phyloP scores from a whole-genome alignment of 2,329 filamentous ascomycete species.

The Cordyceps fumosorosea region DNA sequence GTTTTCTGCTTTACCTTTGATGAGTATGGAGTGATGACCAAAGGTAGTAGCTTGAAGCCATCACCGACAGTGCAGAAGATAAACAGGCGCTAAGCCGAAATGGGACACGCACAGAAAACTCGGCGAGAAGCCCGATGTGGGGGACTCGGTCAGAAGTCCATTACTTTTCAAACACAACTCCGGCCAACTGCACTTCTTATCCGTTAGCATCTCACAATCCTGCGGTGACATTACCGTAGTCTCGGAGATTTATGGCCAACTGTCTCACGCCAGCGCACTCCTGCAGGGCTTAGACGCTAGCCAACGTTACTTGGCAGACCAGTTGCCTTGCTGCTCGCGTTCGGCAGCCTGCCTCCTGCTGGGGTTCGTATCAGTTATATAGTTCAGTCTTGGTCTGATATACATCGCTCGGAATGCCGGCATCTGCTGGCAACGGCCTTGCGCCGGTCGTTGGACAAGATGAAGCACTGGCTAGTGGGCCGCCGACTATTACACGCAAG shows the following conservation, averaged over 20 bases:
- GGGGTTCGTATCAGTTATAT: neutral
- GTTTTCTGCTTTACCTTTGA: too few species aligned
- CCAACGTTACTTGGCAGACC: neutral
- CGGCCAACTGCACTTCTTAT: neutral
- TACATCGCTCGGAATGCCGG: slow-evolving; percentile 7
- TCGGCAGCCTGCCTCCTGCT: neutral
- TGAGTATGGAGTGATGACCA: too few species aligned
- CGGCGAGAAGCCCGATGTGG: slow-evolving; percentile 4
- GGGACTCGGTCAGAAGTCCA: neutral
- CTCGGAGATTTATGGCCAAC: neutral
- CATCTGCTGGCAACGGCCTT: neutral
- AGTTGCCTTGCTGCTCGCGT: neutral
- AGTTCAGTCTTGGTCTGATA: neutral
- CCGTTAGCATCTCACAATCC: neutral
- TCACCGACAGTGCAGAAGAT: too few species aligned
- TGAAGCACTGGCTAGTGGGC: slow-evolving; percentile 1
- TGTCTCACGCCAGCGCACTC: neutral
- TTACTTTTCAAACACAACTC: neutral
- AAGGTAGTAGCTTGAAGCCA: too few species aligned
- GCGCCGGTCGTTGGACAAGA: neutral
- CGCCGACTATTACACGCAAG: slow-evolving; percentile 28
- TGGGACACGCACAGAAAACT: neutral
- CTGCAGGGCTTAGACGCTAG: neutral
- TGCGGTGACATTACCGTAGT: neutral
- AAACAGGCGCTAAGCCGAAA: neutral